Percentiles rank a stretch among this genome's conserved stretches.
These are phyloP conservation scores for Pterocarpus santalinus DNA, from an alignment of 306 rosid genomes.

Conservation along the genomic window DNA sequence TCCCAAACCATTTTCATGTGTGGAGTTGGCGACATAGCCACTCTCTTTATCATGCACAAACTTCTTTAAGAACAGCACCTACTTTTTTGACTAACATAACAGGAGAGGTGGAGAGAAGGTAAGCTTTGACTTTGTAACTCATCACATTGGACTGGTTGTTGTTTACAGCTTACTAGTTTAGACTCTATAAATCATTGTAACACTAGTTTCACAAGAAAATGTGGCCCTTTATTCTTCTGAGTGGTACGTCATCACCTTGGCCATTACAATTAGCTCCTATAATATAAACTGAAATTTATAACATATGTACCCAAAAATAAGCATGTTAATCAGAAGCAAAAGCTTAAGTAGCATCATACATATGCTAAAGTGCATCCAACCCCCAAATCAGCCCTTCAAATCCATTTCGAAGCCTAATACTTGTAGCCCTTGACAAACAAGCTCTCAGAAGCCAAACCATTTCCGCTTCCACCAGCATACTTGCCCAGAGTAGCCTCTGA, in stretches of 20 bases:
- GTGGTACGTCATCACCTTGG: conserved; percentile 1
- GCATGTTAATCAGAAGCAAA: conserved; percentile 49
- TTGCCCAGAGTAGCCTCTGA: conserved; percentile 86
- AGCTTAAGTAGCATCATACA: conserved; percentile 45
- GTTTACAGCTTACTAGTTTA: background rate
- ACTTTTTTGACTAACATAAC: background rate
- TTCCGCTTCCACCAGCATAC: conserved; percentile 60
- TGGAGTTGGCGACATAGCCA: no score
- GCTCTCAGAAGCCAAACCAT: conserved; percentile 75
- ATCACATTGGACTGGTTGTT: background rate
- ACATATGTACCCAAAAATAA: conserved; percentile 43
- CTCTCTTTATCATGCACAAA: no score
- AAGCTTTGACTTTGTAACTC: background rate
- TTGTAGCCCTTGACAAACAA: conserved; percentile 73
- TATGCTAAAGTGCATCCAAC: conserved; percentile 28
- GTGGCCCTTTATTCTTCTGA: background rate
- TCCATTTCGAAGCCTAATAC: conserved; percentile 56
- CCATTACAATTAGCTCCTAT: conserved; percentile 39
- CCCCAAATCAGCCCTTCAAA: background rate
- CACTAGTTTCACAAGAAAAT: background rate
- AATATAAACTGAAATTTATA: conserved; percentile 18
- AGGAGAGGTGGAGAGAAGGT: background rate
- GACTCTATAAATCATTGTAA: background rate
- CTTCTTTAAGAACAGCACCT: background rate
- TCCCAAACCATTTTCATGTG: no score